Evolutionary conservation across 257 asterid species (phyloP).

Genomic region (Solanum tarijense): DNA sequence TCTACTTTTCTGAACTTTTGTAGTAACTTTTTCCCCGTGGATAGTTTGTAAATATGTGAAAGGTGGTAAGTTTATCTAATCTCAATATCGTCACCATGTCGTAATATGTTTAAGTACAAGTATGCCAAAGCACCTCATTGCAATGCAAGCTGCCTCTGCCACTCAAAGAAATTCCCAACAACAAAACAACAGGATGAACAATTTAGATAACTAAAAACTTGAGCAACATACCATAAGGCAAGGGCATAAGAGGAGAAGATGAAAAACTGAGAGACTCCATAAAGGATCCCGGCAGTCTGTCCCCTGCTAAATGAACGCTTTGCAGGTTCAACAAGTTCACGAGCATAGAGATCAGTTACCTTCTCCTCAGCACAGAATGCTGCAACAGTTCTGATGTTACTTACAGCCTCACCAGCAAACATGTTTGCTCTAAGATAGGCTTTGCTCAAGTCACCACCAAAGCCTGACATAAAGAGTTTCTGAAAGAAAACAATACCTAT

Average conservation of each 20-base stretch:
- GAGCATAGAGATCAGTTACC: constrained; percentile 59
- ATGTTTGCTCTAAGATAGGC: constrained; percentile 92
- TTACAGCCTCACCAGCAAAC: constrained; percentile 98
- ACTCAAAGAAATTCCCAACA: background rate
- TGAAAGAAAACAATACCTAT: constrained; percentile 24
- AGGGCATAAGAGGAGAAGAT: constrained; percentile 90
- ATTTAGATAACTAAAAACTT: background rate
- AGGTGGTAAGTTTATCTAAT: background rate
- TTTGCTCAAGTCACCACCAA: constrained; percentile 80
- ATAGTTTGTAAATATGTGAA: background rate
- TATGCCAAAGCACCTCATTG: background rate
- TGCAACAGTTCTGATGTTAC: constrained; percentile 89
- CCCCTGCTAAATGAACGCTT: constrained; percentile 75
- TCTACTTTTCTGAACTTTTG: background rate
- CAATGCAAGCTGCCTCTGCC: background rate
- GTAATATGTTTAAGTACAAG: background rate
- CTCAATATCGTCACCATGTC: background rate
- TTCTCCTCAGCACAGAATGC: constrained; percentile 93
- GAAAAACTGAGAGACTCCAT: constrained; percentile 92
- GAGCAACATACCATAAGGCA: constrained; percentile 66
- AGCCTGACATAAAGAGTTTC: constrained; percentile 96
- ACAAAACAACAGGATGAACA: background rate
- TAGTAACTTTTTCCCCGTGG: background rate
- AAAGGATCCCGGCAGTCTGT: constrained; percentile 82
- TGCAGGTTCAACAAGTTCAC: constrained; percentile 74